Percentiles rank a stretch among this genome's conserved stretches.
Conservation (phyloP, 805 yeast genomes). For the Ogataea methanolica region DNA sequence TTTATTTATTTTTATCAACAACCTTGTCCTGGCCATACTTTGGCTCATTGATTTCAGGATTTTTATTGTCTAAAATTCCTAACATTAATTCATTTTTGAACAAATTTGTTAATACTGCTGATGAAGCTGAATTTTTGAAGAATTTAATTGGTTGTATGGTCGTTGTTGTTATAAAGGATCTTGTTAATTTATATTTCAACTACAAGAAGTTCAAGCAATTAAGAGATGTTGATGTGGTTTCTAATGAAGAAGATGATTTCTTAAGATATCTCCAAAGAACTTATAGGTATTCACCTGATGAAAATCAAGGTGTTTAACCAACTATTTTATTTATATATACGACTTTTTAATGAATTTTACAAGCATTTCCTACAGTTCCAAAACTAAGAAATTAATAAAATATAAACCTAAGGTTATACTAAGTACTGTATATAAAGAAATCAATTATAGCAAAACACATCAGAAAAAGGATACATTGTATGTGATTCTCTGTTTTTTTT, state of each 20-base stretch:
- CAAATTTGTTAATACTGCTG: conserved; percentile 29
- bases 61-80: conserved; percentile 20
- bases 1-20: conserved; percentile 18
- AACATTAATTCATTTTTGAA: conserved; percentile 18
- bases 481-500: no score
- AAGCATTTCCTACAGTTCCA: no score
- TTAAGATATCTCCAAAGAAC: no score
- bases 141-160: conserved; percentile 32
- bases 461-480: no score
- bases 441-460: no score
- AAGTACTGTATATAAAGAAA: no score
- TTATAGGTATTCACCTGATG: background rate
- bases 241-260: background rate
- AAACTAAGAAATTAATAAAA: no score
- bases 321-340: no score
- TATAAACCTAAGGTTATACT: no score
- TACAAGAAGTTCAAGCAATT: conserved; percentile 29
- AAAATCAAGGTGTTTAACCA: no score
- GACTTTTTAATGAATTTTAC: no score
- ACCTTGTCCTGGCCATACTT: conserved; percentile 32
- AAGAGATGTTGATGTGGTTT: conserved; percentile 20
- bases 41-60: conserved; percentile 24
- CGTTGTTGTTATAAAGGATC: conserved; percentile 29
- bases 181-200: conserved; percentile 27
- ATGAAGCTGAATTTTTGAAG: conserved; percentile 30